Base-by-base conservation (phyloP, 1,284 basidiomycete species). In the Boletus sp. region DNA sequence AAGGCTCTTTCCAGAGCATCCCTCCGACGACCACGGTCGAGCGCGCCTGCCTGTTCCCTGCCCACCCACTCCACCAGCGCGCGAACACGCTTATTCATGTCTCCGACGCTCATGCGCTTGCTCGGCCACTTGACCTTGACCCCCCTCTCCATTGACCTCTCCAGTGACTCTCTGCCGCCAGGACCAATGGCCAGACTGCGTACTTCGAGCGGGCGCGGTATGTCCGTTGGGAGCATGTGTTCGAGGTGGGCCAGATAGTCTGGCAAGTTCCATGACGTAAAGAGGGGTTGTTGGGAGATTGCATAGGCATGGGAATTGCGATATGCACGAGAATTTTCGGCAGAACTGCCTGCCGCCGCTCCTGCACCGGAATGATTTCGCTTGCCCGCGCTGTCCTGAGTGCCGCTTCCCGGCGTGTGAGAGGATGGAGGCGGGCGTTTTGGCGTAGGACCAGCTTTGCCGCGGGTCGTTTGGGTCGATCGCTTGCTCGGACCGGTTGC, bases 71-170 rank as follows among this genome's bases (percentile, higher is more conserved):
- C 96, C 37, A 96, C 85, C 58, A 98, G 83, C 56, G 90, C 86
- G 47, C 94, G 82, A 22, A 97, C 94, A 22, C 96, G 86, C 77
- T 98, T 98, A 73, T 94, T 92, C 94, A 99, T 97, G 72, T 99
- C 96, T 20, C 88, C 89, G 27, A 96, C 88, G 64, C 95, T 97
- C 83, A 90, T 94, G 53, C 96, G 83, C 74, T 97, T 96, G 62
- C 86, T 85, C 0, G 96, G 96, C 87, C 94, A 99, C 66, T 92
- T 91, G 58, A 98, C 90, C 72, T 94, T 92, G 27, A 95, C 93
- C 1, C 94, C 92, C 43, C 93, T 82, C 73, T 98, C 96, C 64
- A 86, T 80, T 9, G 82, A 85, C 62, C 79, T 76, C 58, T 88
- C 86, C 22, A 79, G 59, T n/a, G 72, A 72, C 61, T 77, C 76